phyloP scores from a whole-genome alignment of 768 basidiomycete genomes.

The Tricholoma matsutake region DNA sequence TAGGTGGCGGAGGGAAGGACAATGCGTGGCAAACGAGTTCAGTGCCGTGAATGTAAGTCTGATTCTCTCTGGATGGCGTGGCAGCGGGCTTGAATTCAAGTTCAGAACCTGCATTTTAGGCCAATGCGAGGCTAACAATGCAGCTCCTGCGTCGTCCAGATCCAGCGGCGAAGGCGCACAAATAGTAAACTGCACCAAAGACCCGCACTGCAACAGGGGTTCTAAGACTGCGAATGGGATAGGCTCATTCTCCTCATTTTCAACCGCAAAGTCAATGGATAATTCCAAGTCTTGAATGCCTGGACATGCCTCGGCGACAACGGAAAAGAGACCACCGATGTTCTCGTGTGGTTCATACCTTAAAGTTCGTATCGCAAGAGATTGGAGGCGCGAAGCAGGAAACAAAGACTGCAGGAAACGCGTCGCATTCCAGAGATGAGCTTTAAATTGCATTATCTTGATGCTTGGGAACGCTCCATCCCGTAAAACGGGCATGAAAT shows the following conservation, averaged over 20 bases:
- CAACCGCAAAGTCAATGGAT: background rate
- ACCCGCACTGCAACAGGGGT: slow-evolving; percentile 8
- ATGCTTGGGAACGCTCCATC: slow-evolving; percentile 9
- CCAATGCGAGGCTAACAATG: slow-evolving; percentile 3
- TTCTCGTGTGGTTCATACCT: slow-evolving; percentile 2
- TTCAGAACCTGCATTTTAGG: background rate
- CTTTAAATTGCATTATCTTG: slow-evolving; percentile 7
- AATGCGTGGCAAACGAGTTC: background rate
- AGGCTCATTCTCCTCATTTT: background rate
- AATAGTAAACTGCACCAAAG: slow-evolving; percentile 4
- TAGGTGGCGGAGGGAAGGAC: background rate
- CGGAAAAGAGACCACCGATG: slow-evolving; percentile 4
- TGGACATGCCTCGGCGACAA: slow-evolving; percentile 9
- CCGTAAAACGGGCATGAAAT: slow-evolving; percentile 11
- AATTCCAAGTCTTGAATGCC: slow-evolving; percentile 4
- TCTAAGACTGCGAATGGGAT: slow-evolving; percentile 6
- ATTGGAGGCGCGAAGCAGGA: slow-evolving; percentile 6
- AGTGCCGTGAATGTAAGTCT: background rate
- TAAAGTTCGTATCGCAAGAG: slow-evolving; percentile 5
- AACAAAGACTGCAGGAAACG: slow-evolving; percentile 6
- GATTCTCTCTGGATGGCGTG: background rate
- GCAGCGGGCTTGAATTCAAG: background rate
- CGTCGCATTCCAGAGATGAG: slow-evolving; percentile 9
- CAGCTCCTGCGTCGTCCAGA: slow-evolving; percentile 6
- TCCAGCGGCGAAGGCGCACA: slow-evolving; percentile 5